Conservation (phyloP, 2,329 filamentous ascomycete genomes). For the Pseudopyricularia javanii region DNA sequence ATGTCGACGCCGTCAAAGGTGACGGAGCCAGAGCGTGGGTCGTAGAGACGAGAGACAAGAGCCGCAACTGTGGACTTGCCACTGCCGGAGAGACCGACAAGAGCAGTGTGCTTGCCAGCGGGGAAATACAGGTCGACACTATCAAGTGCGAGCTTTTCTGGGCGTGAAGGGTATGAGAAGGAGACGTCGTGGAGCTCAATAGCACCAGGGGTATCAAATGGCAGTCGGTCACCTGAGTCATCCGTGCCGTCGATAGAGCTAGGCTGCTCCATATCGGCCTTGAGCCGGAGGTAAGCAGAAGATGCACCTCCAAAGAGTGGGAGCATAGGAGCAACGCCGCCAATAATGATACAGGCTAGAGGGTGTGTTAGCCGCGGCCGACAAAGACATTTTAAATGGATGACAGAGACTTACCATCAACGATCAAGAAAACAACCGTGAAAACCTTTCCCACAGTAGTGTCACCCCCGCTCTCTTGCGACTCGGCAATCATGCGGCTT, state of each 20-base stretch:
- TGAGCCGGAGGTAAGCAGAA: constrained; percentile 44
- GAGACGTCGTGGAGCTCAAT: constrained; percentile 30
- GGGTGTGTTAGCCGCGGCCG: neutral
- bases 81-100: constrained; percentile 39
- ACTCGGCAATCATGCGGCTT: constrained; percentile 32
- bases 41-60: constrained; percentile 31
- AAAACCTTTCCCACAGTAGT: constrained; percentile 24
- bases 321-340: constrained; percentile 49
- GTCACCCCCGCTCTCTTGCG: constrained; percentile 14
- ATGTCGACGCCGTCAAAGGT: constrained; percentile 23
- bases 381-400: neutral
- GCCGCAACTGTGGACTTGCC: constrained; percentile 41
- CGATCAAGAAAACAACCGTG: constrained; percentile 39
- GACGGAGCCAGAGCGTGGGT: constrained; percentile 26
- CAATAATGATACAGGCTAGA: constrained; percentile 45
- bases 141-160: constrained; percentile 27
- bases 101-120: constrained; percentile 35
- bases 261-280: constrained; percentile 41
- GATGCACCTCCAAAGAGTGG: constrained; percentile 47
- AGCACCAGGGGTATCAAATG: constrained; percentile 30
- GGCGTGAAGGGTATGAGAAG: constrained; percentile 31
- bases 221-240: constrained; percentile 26
- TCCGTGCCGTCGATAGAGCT: constrained; percentile 30
- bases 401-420: constrained; percentile 23
- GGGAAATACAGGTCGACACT: constrained; percentile 24